These are phyloP conservation scores for Rosa hybrid DNA, from an alignment of 331 rosid species.

Conservation along the genomic window DNA sequence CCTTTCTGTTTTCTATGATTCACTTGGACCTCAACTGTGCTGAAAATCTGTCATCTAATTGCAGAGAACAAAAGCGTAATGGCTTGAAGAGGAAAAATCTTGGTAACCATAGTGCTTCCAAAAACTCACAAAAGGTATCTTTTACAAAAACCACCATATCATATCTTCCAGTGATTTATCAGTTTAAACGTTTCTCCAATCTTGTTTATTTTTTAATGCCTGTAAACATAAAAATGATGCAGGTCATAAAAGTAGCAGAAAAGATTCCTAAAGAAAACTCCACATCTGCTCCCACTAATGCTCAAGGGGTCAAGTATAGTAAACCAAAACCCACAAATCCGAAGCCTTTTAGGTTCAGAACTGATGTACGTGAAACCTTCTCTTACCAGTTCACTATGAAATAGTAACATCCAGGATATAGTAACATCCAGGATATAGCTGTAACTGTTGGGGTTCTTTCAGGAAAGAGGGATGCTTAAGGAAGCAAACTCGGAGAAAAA, in stretches of 20 bases:
- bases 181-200: slow-evolving; percentile 5
- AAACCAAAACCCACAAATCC: slow-evolving; percentile 85
- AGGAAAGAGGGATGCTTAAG: slow-evolving; percentile 92
- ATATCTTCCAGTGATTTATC: not conserved
- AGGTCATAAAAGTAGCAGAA: slow-evolving; percentile 32
- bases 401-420: not conserved
- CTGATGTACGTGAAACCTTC: slow-evolving; percentile 63
- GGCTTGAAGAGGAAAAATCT: slow-evolving; percentile 29
- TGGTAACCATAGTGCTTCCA: slow-evolving; percentile 48
- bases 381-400: slow-evolving; percentile 10
- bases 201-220: slow-evolving; percentile 12
- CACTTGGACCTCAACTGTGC: slow-evolving; percentile 10
- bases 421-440: slow-evolving; percentile 6
- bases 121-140: slow-evolving; percentile 51
- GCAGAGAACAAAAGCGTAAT: slow-evolving; percentile 40
- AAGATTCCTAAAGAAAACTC: slow-evolving; percentile 48
- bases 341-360: slow-evolving; percentile 92
- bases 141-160: not conserved
- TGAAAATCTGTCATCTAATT: slow-evolving; percentile 1
- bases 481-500: slow-evolving; percentile 83
- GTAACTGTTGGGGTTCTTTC: slow-evolving; percentile 23
- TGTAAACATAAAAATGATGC: slow-evolving; percentile 19
- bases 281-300: slow-evolving; percentile 26
- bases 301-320: slow-evolving; percentile 65
- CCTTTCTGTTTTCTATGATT: slow-evolving; percentile 10